phyloP scores from a whole-genome alignment of 208 protist genomes.

The Trypanosoma mega region DNA sequence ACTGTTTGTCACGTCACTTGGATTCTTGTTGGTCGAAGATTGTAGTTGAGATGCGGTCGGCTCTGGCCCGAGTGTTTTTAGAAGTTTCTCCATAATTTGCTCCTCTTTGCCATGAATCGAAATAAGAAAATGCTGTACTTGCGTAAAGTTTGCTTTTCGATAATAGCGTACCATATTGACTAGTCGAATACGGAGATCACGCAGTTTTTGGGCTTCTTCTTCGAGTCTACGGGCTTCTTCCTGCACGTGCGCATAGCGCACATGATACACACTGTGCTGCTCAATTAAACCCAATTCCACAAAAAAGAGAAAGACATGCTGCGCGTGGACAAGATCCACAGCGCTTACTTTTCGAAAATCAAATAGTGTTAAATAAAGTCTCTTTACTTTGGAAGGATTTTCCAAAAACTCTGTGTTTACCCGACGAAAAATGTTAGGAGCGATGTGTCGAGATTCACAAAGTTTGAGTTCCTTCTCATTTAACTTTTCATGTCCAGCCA shows the following conservation, averaged over 20 bases:
- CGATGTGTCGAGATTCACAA: slow-evolving; percentile 10
- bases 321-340: slow-evolving; percentile 25
- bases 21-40: not conserved
- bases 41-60: slow-evolving; percentile 3
- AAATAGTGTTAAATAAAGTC: slow-evolving; percentile 22
- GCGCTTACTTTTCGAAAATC: slow-evolving; percentile 14
- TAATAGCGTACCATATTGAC: slow-evolving; percentile 8
- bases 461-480: slow-evolving; percentile 11
- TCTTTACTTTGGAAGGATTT: not conserved
- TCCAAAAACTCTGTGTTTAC: slow-evolving; percentile 14
- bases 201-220: slow-evolving; percentile 1
- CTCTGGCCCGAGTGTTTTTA: slow-evolving; percentile 4
- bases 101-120: slow-evolving; percentile 12
- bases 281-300: slow-evolving; percentile 12
- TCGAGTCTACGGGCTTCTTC: too few species aligned
- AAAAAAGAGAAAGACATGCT: slow-evolving; percentile 27
- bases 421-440: not conserved
- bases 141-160: not conserved
- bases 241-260: not conserved
- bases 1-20: not conserved
- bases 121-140: not conserved
- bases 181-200: not conserved
- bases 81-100: not conserved
- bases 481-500: slow-evolving; percentile 4
- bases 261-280: slow-evolving; percentile 2